Evolutionary conservation across 2,329 filamentous ascomycete genomes (phyloP), one percentile per base, ranked within the genome.

Genomic region (Colletotrichum tofieldiae): DNA sequence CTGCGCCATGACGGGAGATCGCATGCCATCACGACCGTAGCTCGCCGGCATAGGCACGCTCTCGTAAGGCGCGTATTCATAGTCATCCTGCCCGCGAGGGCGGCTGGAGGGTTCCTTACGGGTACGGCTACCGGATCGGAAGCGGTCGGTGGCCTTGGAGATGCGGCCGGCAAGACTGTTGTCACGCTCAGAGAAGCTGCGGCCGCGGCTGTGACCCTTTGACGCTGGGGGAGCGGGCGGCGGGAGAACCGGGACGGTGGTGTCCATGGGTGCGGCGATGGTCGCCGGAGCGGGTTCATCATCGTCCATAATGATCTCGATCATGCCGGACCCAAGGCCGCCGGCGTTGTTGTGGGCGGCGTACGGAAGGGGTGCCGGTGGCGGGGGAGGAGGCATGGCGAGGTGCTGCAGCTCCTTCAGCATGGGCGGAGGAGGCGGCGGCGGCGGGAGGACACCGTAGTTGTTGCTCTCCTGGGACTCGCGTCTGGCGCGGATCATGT

Each of bases 271-370:
- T 1, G 80, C 79, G 11, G 81, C 82, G 16, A 78, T 74, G 16
- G 81, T 60, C 26, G 39, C 26, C 75, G 51, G 49, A 35, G 58
- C 66, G 78, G 67, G 75, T 23, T 88, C 85, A 7, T 90, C 88
- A 2, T 90, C 88, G 74, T 92, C 90, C 87, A 91, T 90, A 61
- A 92, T 89, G 73, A 92, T 90, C 78, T 92, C 90, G 74, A 92
- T 91, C 77, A 90, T 87, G 5, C 87, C 89, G 0, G 88, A 87
- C 9, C 84, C 85, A 20, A 85, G 75, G 2, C 84, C 84, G 73
- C 86, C 84, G 56, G 86, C 78, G 9, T 82, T 81, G 2, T 82
- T 79, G 39, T 80, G 82, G 54, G 82, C 77, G 56, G 82, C 77
- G 63, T 85, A 82, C 0, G 87, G 87, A 5, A 91, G 80, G 0